phyloP scores from a whole-genome alignment of 2,329 filamentous ascomycete genomes.

The Colletotrichum sp. region DNA sequence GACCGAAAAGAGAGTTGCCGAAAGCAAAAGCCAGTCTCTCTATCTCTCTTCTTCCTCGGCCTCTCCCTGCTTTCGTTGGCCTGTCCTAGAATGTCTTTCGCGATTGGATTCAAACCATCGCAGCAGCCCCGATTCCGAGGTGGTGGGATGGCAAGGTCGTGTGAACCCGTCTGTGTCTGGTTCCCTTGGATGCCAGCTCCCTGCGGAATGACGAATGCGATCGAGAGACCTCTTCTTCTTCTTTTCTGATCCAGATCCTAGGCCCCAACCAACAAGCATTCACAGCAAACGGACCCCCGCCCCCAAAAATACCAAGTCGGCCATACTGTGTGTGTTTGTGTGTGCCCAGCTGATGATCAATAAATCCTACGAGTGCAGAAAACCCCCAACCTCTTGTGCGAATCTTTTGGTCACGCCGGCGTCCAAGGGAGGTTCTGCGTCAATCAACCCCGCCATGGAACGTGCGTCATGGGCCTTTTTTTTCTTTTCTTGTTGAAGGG shows the following conservation, averaged over 20 bases:
- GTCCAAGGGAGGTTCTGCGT: not conserved
- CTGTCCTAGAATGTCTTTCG: not conserved
- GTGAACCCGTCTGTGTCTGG: not conserved
- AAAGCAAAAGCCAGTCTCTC: not conserved
- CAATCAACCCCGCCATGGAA: not conserved
- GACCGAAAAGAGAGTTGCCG: not conserved
- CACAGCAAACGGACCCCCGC: not conserved
- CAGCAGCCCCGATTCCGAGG: not conserved
- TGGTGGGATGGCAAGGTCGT: not conserved
- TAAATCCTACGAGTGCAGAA: not conserved
- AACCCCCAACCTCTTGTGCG: not conserved
- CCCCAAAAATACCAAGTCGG: not conserved
- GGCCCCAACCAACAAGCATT: not conserved
- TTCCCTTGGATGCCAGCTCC: not conserved
- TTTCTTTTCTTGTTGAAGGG: accelerated
- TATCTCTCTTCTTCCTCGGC: not conserved
- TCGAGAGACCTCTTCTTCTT: not conserved
- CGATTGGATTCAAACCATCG: not conserved
- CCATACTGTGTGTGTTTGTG: not conserved
- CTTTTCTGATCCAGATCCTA: not conserved
- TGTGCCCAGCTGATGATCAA: not conserved
- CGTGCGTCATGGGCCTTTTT: not conserved
- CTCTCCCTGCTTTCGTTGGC: not conserved
- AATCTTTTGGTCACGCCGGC: not conserved
- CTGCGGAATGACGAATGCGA: not conserved